Conservation (phyloP, 164 flowering plant genomes). For the Tetracentron sinense region DNA sequence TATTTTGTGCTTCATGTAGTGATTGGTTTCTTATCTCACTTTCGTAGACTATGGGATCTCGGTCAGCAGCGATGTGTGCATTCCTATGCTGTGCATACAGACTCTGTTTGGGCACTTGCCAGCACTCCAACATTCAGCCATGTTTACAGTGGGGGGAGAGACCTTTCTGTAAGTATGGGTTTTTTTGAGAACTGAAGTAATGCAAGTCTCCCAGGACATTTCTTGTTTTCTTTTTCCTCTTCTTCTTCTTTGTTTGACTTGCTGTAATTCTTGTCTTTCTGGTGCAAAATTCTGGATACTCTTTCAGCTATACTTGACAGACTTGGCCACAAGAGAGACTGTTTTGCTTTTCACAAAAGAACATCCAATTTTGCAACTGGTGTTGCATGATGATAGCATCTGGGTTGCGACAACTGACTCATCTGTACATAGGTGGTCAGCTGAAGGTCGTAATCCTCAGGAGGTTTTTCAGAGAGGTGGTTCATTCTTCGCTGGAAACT, state of each 20-base stretch:
- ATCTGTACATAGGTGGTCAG: constrained; percentile 80
- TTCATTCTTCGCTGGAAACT: constrained; percentile 89
- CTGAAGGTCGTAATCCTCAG: constrained; percentile 70
- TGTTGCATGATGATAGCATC: constrained; percentile 77
- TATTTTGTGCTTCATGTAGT: neutral
- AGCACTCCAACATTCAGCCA: constrained; percentile 88
- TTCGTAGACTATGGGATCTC: constrained; percentile 88
- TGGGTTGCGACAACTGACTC: constrained; percentile 98
- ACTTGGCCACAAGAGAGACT: constrained; percentile 91
- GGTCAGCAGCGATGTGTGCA: constrained; percentile 98
- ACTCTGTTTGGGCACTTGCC: constrained; percentile 99
- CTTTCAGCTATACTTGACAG: constrained; percentile 84
- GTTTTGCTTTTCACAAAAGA: constrained; percentile 85
- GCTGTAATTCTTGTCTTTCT: neutral
- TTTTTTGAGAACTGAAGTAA: neutral
- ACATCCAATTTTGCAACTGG: constrained; percentile 74
- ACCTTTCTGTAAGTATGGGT: constrained; percentile 67
- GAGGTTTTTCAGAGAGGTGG: constrained; percentile 82
- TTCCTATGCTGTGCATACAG: constrained; percentile 97
- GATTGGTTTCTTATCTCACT: constrained; percentile 1
- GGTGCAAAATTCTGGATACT: constrained; percentile 15
- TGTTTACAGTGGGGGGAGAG: constrained; percentile 98
- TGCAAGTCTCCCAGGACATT: neutral
- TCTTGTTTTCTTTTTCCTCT: neutral
- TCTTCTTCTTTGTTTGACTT: constrained; percentile 5